These are phyloP conservation scores for Sanghuangporus baumii DNA, from an alignment of 1,284 basidiomycete genomes.

Conservation along the genomic window DNA sequence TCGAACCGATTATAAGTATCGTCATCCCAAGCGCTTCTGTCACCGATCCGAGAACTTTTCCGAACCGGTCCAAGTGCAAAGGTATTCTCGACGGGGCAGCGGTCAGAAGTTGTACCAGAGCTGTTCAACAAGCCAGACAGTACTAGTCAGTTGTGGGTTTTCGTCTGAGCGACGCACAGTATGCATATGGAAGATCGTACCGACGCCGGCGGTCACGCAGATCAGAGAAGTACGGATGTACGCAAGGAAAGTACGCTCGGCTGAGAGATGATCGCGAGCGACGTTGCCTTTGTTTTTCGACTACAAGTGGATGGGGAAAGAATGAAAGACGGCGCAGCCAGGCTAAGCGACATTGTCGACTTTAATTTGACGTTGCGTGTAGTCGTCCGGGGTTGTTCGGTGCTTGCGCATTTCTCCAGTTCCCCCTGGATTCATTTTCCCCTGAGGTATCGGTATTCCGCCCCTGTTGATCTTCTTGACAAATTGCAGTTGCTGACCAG, in stretches of 20 bases:
- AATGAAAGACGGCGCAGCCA: not conserved
- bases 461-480: too few relatives aligned
- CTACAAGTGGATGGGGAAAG: constrained; percentile 26
- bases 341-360: not conserved
- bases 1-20: constrained; percentile 5
- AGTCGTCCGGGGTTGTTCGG: too few relatives aligned
- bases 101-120: constrained; percentile 9
- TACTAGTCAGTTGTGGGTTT: not conserved
- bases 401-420: too few relatives aligned
- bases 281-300: constrained; percentile 42
- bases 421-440: too few relatives aligned
- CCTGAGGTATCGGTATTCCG: too few relatives aligned
- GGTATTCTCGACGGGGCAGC: not conserved
- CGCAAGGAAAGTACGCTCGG: constrained; percentile 44
- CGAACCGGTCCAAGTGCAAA: not conserved
- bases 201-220: constrained; percentile 36
- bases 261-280: constrained; percentile 45
- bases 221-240: constrained; percentile 43
- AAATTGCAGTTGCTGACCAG: too few relatives aligned
- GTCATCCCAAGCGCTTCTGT: constrained; percentile 2
- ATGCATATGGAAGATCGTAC: not conserved
- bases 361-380: not conserved
- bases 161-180: not conserved
- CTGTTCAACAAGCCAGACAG: not conserved
- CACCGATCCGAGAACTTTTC: constrained; percentile 2